Base-by-base conservation (phyloP, 2,329 filamentous ascomycete genomes). In the Beauveria pseudobassiana region DNA sequence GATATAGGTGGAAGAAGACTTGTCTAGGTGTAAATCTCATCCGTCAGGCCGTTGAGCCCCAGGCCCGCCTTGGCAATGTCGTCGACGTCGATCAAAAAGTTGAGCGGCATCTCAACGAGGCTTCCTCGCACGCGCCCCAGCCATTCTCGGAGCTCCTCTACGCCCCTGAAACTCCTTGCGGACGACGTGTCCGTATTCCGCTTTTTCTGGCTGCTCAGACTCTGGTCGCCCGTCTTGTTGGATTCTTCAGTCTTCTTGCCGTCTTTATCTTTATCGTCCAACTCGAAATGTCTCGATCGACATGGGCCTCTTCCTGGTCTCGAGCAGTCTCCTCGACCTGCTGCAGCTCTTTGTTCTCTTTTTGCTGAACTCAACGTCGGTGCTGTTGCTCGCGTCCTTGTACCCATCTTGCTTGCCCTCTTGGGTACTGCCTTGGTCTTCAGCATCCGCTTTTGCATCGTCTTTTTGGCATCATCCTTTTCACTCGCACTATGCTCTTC, bases 181-280 rank as follows among this genome's bases (percentile, higher is more conserved):
- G 51, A 96, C 89, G 2, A 96, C 90, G 76, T 97, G 93, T 0
- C 93, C 93, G 76, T 92, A 93, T 70, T 88, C 84, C 68, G 92
- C 91, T 72, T 85, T 84, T 30, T 81, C 79, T 14, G 34, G 30
- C 22, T 42, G 24, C 59, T 78, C 76, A 63, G 77, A 76, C 18
- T 76, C 51, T 79, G 73, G 65, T 75, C 71, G 62, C 68, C 69
- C n/a, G 87, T 84, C 74, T 78, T 75, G 67, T 73, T 67, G 8
- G 12, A 14, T 38, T 38, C 4, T 14, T 38, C 10, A n/a, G 86
- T 84, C 74, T 78, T 75, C 66, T 73, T 67, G 7, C 18, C 8
- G n/a, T 26, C 24, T 12, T 43, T 28, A 2, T 34, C 22, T 16
- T 49, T 18, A 52, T 51, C 30, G 16, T 57, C 26, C 26, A 46